Base-by-base conservation (phyloP, 2,329 filamentous ascomycete genomes). In the Colletotrichum spinosum region DNA sequence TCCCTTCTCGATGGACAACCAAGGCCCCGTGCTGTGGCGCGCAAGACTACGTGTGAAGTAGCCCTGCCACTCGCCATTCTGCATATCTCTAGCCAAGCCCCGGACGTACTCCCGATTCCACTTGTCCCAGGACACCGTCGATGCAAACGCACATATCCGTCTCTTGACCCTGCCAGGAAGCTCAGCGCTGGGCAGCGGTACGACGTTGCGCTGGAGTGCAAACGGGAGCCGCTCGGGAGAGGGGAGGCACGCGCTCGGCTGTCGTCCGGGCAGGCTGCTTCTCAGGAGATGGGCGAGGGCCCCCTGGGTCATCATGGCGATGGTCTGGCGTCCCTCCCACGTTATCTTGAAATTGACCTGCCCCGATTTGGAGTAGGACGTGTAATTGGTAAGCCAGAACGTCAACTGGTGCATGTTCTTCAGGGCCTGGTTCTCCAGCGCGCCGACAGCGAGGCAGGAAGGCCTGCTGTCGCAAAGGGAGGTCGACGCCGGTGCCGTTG, bases 301-400 rank as follows among this genome's bases (percentile, higher is more conserved):
- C 1, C 38, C 45, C 17, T 57, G 37, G 12, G 33, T 38, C 38
- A 50, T 2, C 4, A 57, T n/a, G 6, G 45, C 45, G 25, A 41
- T 33, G 5, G 17, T 50, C 55, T 57, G 45, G 2, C 55, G 37
- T 2, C 55, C 46, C 38, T 57, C 55, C 45, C 55, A 57, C 1
- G 37, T 41, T 11, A 4, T 25, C 34, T 55, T 55, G 53, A 55
- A 55, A 4, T 7, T 33, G 45, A 15, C 34, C 13, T 25, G 13
- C 41, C 17, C 35, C 11, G 46, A 33, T 41, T 39, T 35, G 2
- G 25, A 25, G 41, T 42, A 48, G 41, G 53, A 37, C 34, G 33
- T 42, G 35, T 38, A 25, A n/a, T 37, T 55, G 53, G 53, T 15
- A 12, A 57, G 55, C 15, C 42, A 38, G 13, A 41, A 57, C 0